Evolutionary conservation across 2,329 filamentous ascomycete genomes (phyloP), one percentile per base, ranked within the genome.

Genomic region (Sporothrix brasiliensis): DNA sequence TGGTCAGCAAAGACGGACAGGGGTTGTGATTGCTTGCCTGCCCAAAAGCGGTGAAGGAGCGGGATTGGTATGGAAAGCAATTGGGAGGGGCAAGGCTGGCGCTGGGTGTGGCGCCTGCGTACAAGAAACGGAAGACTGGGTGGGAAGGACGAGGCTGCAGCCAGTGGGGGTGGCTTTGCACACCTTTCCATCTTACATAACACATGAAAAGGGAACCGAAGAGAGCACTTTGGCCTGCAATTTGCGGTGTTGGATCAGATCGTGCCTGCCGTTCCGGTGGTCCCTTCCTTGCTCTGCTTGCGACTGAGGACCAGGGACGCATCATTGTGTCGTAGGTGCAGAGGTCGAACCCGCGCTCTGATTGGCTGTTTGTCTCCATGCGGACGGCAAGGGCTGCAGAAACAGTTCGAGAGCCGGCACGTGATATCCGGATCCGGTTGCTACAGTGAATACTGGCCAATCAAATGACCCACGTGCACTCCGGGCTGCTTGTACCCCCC

Each of bases 401-500:
- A 63, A 24, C 14, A 5, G 3, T 16, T n/a, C n/a, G 19, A 39
- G 34, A 14, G 34, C 34, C 16, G 4, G 30, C 67, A 68, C 67
- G 67, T 68, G 67, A 68, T 44, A n/a, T 16, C 53, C 24, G 30
- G 9, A 2, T 13, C 27, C 2, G 47, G 63, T 21, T 16, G 21
- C 16, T 19, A 9, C 16, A 30, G 30, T 19, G 49, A 44, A 27
- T 65, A 27, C 41, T 49, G 47, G 60, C 75, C 75, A 78, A 78
- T 77, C 75, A 79, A 73, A 74, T 69, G 67, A 72, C 72, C 75
- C 78, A 79, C 79, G 78, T 80, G 78, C 76, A 65, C 70, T 21
- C 58, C 24, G 14, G 5, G n/a, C n/a, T 6, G 11, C 27, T 2
- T 5, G 39, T 27, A 44, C 21, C 58, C 58, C 34, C 47, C 24